A percentile compares a stretch with the other conserved stretches of the same genome.
Conservation (phyloP, 2,329 filamentous ascomycete genomes). For the Botryotinia convoluta region DNA sequence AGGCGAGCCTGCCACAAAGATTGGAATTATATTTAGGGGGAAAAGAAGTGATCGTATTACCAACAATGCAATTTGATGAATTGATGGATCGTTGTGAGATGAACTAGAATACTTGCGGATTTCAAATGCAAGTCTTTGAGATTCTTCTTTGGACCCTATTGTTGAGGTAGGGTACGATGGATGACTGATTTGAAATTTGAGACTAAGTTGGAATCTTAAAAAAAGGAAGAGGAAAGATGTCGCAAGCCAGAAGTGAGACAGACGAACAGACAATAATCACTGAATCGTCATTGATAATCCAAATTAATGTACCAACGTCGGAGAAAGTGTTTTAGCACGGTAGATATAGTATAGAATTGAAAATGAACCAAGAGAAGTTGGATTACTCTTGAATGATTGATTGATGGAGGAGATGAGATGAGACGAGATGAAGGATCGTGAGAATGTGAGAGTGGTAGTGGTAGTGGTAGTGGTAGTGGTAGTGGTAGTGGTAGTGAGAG, state of each 20-base stretch:
- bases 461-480: no score
- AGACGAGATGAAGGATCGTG: neutral
- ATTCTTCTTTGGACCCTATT: neutral
- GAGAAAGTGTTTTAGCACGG: neutral
- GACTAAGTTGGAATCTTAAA: constrained; percentile 2
- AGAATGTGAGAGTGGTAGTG: neutral
- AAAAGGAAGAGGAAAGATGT: constrained; percentile 7
- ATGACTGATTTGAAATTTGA: neutral
- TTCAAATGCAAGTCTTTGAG: constrained; percentile 7
- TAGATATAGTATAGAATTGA: neutral
- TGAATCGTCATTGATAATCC: constrained; percentile 15
- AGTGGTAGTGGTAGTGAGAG: no score
- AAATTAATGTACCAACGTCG: neutral
- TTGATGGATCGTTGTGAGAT: neutral
- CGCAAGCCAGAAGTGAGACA: constrained; percentile 10
- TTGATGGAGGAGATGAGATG: neutral
- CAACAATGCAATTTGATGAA: constrained; percentile 26
- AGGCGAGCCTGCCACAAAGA: constrained; percentile 20
- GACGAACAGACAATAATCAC: constrained; percentile 3
- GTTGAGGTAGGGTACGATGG: neutral
- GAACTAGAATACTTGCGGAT: neutral
- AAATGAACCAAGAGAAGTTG: neutral
- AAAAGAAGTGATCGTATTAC: neutral
- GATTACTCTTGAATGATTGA: neutral
- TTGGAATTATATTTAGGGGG: constrained; percentile 20